phyloP scores from a whole-genome alignment of 1,284 basidiomycete genomes.

The Inonotus obliquus region DNA sequence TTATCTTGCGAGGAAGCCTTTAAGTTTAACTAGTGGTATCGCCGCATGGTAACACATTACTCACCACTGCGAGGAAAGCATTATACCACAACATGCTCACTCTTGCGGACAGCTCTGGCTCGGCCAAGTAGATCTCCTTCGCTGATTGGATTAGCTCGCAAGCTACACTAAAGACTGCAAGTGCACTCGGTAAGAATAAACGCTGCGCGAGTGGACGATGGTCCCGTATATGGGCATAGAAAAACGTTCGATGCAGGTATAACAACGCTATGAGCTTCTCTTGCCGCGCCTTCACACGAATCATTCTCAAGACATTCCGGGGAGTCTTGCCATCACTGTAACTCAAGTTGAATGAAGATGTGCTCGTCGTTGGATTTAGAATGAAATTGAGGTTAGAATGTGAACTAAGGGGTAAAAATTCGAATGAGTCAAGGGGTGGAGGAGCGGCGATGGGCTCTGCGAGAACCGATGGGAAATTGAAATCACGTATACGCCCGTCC shows the following conservation, averaged over 20 bases:
- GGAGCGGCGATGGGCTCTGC: neutral
- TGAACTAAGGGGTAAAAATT: neutral
- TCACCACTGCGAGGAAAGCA: constrained; percentile 10
- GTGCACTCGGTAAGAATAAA: neutral
- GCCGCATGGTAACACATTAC: neutral
- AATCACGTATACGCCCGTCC: constrained; percentile 7
- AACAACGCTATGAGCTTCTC: constrained; percentile 5
- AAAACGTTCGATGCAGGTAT: constrained; percentile 1
- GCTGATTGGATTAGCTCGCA: neutral
- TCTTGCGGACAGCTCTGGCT: constrained; percentile 4
- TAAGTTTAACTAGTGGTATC: neutral
- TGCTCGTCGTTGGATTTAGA: neutral
- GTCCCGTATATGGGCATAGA: constrained; percentile 2
- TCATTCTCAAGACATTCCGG: neutral
- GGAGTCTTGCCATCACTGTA: neutral
- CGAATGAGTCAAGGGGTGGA: neutral
- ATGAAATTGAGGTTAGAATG: neutral
- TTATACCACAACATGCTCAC: constrained; percentile 10
- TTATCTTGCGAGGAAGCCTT: neutral
- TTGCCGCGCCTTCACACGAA: neutral
- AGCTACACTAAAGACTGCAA: constrained; percentile 6
- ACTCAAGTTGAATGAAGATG: neutral
- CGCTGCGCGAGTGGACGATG: neutral
- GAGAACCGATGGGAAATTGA: neutral
- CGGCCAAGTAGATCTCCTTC: constrained; percentile 1